A percentile compares a stretch with the other conserved stretches of the same genome.
Evolutionary conservation across 371 early-diverging fungal genomes (phyloP).

Genomic region (Syncephalis plumigaleata): DNA sequence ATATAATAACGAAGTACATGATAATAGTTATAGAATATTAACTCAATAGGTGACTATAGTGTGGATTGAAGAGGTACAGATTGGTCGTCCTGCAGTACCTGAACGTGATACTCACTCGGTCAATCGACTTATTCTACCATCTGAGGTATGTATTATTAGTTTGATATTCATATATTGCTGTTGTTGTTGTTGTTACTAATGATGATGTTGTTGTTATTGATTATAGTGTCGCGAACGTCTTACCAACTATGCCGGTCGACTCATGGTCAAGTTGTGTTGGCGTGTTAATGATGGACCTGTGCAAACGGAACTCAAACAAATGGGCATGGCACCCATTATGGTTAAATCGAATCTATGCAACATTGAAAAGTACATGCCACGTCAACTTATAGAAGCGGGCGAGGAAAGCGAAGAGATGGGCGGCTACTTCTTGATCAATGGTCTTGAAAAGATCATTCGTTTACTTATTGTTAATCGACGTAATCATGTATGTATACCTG

Average conservation of each 20-base stretch:
- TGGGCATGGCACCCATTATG: constrained; percentile 92
- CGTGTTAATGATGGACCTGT: constrained; percentile 71
- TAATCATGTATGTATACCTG: constrained; percentile 46
- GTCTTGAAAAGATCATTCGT: constrained; percentile 93
- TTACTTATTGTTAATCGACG: constrained; percentile 87
- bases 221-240: constrained; percentile 72
- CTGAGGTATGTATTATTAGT: constrained; percentile 12
- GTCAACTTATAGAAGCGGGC: constrained; percentile 54
- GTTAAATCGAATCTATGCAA: constrained; percentile 78
- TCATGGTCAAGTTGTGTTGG: constrained; percentile 66
- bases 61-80: constrained; percentile 22
- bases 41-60: constrained; percentile 1
- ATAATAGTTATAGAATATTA: background rate
- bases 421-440: constrained; percentile 97
- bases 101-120: constrained; percentile 10
- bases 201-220: background rate
- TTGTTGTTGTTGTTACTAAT: background rate
- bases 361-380: constrained; percentile 54
- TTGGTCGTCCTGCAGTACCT: constrained; percentile 15
- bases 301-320: constrained; percentile 35
- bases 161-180: constrained; percentile 1
- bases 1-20: too few relatives aligned
- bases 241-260: constrained; percentile 68
- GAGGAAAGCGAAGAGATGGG: constrained; percentile 97
- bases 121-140: constrained; percentile 14